A percentile compares a stretch with the other conserved stretches of the same genome.
phyloP scores from a whole-genome alignment of 805 yeast species.

The Yarrowia sp. region DNA sequence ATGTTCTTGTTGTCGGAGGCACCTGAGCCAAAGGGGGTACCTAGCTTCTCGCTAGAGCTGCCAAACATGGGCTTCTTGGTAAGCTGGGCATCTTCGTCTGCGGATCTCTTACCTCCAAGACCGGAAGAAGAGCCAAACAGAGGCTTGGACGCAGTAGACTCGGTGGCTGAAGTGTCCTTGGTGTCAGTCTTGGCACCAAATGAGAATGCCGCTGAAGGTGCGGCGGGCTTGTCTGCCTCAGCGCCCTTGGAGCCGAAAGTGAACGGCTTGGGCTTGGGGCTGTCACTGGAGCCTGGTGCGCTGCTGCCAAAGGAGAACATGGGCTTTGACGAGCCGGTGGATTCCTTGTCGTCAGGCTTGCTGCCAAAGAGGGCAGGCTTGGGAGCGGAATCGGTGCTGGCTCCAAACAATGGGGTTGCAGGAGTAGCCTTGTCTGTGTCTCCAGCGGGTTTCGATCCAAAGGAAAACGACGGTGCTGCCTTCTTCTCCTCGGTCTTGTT shows the following conservation, averaged over 20 bases:
- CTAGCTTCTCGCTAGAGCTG: neutral
- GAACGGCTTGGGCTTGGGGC: slow-evolving; percentile 12
- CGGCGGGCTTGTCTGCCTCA: slow-evolving; percentile 3
- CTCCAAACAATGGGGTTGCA: too few species aligned
- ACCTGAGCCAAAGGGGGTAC: neutral
- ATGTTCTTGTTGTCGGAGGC: neutral
- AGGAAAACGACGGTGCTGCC: neutral
- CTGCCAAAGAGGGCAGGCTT: slow-evolving; percentile 12
- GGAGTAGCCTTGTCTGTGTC: neutral
- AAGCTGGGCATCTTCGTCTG: neutral
- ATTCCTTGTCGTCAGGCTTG: neutral
- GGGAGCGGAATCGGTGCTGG: neutral
- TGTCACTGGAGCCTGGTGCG: neutral
- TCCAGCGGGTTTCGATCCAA: neutral
- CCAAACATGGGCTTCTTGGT: slow-evolving; percentile 21
- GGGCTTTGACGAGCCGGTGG: neutral
- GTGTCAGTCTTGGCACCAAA: slow-evolving; percentile 9
- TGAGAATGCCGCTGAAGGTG: slow-evolving; percentile 1
- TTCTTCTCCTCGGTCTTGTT: slow-evolving; percentile 4
- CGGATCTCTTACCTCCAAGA: slow-evolving; percentile 24
- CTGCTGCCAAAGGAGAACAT: slow-evolving; percentile 24
- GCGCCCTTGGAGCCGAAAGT: slow-evolving; percentile 10
- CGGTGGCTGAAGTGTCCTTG: neutral
- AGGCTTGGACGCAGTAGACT: neutral
- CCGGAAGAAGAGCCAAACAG: neutral